Base-by-base conservation (phyloP, 2,329 filamentous ascomycete species). In the Xylaria sp. region DNA sequence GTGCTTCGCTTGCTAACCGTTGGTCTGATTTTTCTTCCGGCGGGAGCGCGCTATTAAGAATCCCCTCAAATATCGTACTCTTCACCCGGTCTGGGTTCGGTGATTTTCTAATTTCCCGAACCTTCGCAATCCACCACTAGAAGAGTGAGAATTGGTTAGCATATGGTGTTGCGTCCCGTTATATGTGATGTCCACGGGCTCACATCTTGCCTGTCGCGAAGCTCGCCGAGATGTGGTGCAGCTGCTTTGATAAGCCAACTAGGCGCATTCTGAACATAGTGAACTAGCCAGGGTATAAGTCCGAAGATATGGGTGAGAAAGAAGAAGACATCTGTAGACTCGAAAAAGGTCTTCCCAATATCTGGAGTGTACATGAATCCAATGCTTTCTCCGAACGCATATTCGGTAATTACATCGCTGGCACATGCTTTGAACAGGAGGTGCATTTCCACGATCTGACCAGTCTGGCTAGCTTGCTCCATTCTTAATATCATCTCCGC, bases 11-110 rank as follows among this genome's bases (percentile, higher is more conserved):
- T 2, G 64, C 54, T 19, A 74, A 42, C 11, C 71, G 55, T 0
- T 34, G n/a, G 7, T 64, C 53, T 6, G 68, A 69, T 48, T 74
- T 72, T 4, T 75, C 75, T 4, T 68, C 67, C 1, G 45, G 51
- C 0, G 74, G 68, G 1, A 74, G 54, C 0, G 67, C 14, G 32
- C 67, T 68, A 1, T 59, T 32, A 1, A 74, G 39, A 17, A 76
- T 71, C 3, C 68, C 70, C 12, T 74, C 69, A 34, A 77, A 77
- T 27, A 77, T 76, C 3, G 75, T 74, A 4, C 55, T 54, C 21
- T 61, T 69, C 12, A 64, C 47, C 4, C 45, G 11, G 1, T 73
- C 65, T 0, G 66, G 64, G 19, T 74, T 63, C 0, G 72, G 67
- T 14, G 71, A 71, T 3, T 39, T 54, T 30, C 69, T 36, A 19